Conservation (phyloP, 169 alveolate genomes). For the Plasmodium inui region DNA sequence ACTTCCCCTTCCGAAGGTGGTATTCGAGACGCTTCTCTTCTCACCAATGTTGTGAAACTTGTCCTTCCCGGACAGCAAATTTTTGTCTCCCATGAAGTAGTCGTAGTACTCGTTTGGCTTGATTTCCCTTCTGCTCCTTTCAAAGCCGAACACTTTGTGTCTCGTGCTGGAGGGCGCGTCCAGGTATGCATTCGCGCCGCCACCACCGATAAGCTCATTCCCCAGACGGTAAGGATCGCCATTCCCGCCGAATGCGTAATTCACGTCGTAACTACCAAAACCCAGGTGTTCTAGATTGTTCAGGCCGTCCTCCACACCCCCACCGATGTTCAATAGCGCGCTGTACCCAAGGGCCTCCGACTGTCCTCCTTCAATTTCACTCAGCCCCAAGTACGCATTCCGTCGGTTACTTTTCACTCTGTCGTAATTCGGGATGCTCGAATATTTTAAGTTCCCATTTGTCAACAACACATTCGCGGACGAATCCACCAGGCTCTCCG, state of each 20-base stretch:
- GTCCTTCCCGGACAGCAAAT: neutral
- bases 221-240: neutral
- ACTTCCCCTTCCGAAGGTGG: slow-evolving; percentile 48
- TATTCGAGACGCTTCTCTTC: slow-evolving; percentile 61
- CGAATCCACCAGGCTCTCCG: neutral
- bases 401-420: slow-evolving; percentile 20
- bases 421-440: slow-evolving; percentile 42
- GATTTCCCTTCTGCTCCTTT: slow-evolving; percentile 11
- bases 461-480: slow-evolving; percentile 1
- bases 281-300: neutral
- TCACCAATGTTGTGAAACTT: slow-evolving; percentile 36
- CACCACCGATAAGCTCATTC: neutral
- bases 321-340: slow-evolving; percentile 3
- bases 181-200: neutral
- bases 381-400: neutral
- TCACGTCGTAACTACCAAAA: neutral
- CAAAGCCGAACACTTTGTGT: slow-evolving; percentile 41
- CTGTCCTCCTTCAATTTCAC: neutral
- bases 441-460: slow-evolving; percentile 26
- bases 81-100: slow-evolving; percentile 19
- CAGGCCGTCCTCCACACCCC: neutral
- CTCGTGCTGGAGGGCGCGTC: neutral
- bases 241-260: neutral
- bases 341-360: neutral
- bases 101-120: slow-evolving; percentile 41